Evolutionary conservation across 2,329 filamentous ascomycete genomes (phyloP).

Genomic region (Fusarium secorum): DNA sequence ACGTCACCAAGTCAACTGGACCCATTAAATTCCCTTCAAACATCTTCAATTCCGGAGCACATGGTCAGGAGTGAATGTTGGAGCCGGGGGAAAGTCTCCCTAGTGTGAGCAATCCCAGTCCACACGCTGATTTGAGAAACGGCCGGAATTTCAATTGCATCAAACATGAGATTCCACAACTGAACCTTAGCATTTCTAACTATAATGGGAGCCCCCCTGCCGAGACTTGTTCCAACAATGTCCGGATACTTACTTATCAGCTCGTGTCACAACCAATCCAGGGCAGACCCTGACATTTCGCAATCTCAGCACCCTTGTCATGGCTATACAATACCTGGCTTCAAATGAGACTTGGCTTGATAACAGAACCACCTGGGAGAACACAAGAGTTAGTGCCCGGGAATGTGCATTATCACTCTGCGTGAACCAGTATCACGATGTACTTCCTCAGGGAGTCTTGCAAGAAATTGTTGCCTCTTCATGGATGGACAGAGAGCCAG

Average conservation of each 20-base stretch:
- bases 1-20: background rate
- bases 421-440: constrained; percentile 2
- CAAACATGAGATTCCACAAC: background rate
- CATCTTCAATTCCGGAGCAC: background rate
- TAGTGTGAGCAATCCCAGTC: background rate
- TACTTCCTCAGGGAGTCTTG: background rate
- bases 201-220: background rate
- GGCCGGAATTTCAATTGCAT: background rate
- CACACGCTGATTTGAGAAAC: rapidly evolving
- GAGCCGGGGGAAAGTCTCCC: background rate
- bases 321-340: constrained; percentile 11
- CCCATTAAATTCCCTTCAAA: background rate
- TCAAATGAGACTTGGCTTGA: background rate
- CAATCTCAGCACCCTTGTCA: constrained; percentile 1
- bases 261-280: constrained; percentile 1
- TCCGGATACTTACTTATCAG: constrained; percentile 2
- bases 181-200: background rate
- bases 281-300: background rate
- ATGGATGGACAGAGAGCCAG: background rate
- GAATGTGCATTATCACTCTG: constrained; percentile 25
- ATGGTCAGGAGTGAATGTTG: background rate
- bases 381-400: background rate
- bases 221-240: background rate
- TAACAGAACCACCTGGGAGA: constrained; percentile 6
- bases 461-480: background rate